Conservation (phyloP, 2,329 filamentous ascomycete species). For the Fusarium oligoseptatum region DNA sequence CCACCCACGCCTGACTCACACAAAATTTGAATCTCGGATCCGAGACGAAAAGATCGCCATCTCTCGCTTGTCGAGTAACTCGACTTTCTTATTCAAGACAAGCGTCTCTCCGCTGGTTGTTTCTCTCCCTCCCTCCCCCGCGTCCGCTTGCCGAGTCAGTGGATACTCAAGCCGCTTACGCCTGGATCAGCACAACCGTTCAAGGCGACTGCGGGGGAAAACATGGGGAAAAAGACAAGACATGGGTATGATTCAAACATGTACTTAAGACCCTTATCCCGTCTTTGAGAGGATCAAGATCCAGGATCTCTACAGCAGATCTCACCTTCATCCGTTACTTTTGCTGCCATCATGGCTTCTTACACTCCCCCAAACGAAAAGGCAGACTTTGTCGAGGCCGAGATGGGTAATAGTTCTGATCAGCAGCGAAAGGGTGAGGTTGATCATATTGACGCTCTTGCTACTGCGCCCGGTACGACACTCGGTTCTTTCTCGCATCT, state of each 20-base stretch:
- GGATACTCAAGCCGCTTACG: constrained; percentile 37
- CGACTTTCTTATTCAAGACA: constrained; percentile 28
- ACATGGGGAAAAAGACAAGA: constrained; percentile 22
- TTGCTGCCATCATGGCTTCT: constrained; percentile 23
- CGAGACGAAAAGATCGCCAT: constrained; percentile 1
- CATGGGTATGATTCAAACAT: constrained; percentile 10
- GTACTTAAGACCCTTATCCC: constrained; percentile 37
- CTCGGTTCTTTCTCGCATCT: constrained; percentile 46
- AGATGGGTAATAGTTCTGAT: constrained; percentile 28
- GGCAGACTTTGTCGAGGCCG: constrained; percentile 39
- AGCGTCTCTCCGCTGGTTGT: constrained; percentile 4
- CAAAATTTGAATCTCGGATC: constrained; percentile 27
- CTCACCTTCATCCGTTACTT: neutral
- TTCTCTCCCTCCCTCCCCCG: no score
- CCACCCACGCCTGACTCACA: neutral
- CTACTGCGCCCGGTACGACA: constrained; percentile 31
- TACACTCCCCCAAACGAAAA: constrained; percentile 38
- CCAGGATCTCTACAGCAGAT: neutral
- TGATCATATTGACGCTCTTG: constrained; percentile 25
- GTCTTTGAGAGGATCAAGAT: constrained; percentile 8
- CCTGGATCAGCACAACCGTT: neutral
- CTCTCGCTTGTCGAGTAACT: neutral
- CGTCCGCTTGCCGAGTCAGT: constrained; percentile 6
- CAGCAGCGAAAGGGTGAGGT: constrained; percentile 16
- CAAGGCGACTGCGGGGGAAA: constrained; percentile 28